These are phyloP conservation scores for Aspergillus eucalypticola DNA, from an alignment of 2,329 filamentous ascomycete genomes.

Conservation along the genomic window DNA sequence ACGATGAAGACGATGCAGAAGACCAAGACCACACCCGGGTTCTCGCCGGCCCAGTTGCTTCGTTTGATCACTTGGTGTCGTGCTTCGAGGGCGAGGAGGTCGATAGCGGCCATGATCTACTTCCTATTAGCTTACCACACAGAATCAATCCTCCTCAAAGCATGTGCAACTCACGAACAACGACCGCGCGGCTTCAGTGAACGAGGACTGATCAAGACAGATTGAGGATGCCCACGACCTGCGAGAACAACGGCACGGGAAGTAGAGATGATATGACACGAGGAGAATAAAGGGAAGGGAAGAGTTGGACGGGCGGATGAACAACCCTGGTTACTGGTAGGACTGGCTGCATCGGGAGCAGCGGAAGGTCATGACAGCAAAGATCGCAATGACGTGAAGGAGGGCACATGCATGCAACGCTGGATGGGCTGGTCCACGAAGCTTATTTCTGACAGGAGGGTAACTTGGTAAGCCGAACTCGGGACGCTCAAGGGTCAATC, in stretches of 20 bases:
- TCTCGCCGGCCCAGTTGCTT: conserved; percentile 57
- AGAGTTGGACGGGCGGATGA: not conserved
- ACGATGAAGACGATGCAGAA: conserved; percentile 63
- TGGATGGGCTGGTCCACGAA: conserved; percentile 7
- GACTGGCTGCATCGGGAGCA: conserved; percentile 9
- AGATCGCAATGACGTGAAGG: conserved; percentile 18
- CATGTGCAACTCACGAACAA: not conserved
- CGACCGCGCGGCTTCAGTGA: not conserved
- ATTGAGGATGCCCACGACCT: not conserved
- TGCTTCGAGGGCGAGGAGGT: conserved; percentile 22
- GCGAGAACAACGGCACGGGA: not conserved
- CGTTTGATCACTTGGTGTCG: conserved; percentile 39
- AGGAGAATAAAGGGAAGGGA: not conserved
- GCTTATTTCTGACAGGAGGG: conserved; percentile 12
- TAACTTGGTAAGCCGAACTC: not conserved
- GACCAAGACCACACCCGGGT: conserved; percentile 64
- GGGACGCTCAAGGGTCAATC: not conserved
- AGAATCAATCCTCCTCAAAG: not conserved
- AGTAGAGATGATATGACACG: not conserved
- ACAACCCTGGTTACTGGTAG: not conserved
- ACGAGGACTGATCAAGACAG: not conserved
- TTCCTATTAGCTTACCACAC: not conserved
- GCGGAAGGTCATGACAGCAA: conserved; percentile 11
- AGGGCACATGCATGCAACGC: conserved; percentile 16
- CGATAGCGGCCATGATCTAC: conserved; percentile 31